Evolutionary conservation across 352 stramenopile species (phyloP).

Genomic region (Globisporangium spinosum): DNA sequence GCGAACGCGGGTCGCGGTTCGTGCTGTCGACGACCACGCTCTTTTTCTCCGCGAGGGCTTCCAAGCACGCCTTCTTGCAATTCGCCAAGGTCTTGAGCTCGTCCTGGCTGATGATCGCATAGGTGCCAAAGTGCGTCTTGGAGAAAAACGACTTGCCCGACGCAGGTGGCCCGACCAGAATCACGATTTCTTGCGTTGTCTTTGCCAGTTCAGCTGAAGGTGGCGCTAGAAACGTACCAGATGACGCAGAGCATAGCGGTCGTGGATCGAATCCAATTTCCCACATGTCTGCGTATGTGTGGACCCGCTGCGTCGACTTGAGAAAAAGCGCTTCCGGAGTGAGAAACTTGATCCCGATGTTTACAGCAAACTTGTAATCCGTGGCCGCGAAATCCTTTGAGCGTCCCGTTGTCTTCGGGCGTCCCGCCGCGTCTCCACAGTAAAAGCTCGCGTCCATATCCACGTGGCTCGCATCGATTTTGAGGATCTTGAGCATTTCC

Average conservation of each 20-base stretch:
- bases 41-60: conserved; percentile 49
- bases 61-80: conserved; percentile 63
- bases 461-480: conserved; percentile 23
- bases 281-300: conserved; percentile 65
- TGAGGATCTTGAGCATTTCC: conserved; percentile 38
- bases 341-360: conserved; percentile 72
- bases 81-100: conserved; percentile 73
- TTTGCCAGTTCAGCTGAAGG: conserved; percentile 22
- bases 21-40: conserved; percentile 88
- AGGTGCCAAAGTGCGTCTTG: conserved; percentile 38
- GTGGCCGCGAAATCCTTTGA: conserved; percentile 82
- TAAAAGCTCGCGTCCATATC: conserved; percentile 70
- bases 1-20: conserved; percentile 59
- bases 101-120: conserved; percentile 82
- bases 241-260: conserved; percentile 23
- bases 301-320: conserved; percentile 57
- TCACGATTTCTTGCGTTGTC: conserved; percentile 55
- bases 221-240: conserved; percentile 31
- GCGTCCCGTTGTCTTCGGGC: conserved; percentile 60
- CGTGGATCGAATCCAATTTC: conserved; percentile 75
- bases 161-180: conserved; percentile 70
- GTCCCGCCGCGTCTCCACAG: conserved; percentile 76
- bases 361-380: conserved; percentile 89
- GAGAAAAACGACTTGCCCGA: conserved; percentile 73
- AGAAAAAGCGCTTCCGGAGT: conserved; percentile 86